Conservation (phyloP, 257 asterid species). For the Solanum etuberosum region DNA sequence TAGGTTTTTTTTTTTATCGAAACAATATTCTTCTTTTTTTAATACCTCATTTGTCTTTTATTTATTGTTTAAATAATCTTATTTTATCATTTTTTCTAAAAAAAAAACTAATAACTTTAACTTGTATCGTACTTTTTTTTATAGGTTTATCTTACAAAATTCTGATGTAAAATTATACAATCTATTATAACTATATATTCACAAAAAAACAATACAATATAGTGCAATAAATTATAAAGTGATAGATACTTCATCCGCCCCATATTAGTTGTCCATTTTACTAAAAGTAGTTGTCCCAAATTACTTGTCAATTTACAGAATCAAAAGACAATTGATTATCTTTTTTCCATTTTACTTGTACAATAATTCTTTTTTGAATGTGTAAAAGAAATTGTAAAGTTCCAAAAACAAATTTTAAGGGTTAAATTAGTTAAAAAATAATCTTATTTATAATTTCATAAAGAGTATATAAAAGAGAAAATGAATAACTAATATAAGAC, state of each 20-base stretch:
- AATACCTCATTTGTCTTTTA: background rate
- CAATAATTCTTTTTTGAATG: background rate
- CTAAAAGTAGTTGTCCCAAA: background rate
- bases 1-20: too few relatives aligned
- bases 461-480: background rate
- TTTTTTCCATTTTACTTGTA: background rate
- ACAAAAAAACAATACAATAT: too few relatives aligned
- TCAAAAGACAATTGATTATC: too few relatives aligned
- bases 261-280: background rate
- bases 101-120: accelerated
- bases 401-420: background rate
- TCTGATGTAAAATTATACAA: background rate
- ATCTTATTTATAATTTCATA: too few relatives aligned
- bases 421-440: too few relatives aligned
- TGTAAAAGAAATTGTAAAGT: background rate
- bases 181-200: background rate
- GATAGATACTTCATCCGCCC: background rate
- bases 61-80: too few relatives aligned
- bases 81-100: background rate
- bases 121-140: background rate
- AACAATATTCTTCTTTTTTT: too few relatives aligned
- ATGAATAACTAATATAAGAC: too few relatives aligned
- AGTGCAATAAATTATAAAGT: too few relatives aligned
- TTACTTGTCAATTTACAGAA: too few relatives aligned
- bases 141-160: background rate